Evolutionary conservation across 495 filamentous ascomycete species (phyloP), one percentile per base, ranked within the genome.

Genomic region (Penicillium paxilli): DNA sequence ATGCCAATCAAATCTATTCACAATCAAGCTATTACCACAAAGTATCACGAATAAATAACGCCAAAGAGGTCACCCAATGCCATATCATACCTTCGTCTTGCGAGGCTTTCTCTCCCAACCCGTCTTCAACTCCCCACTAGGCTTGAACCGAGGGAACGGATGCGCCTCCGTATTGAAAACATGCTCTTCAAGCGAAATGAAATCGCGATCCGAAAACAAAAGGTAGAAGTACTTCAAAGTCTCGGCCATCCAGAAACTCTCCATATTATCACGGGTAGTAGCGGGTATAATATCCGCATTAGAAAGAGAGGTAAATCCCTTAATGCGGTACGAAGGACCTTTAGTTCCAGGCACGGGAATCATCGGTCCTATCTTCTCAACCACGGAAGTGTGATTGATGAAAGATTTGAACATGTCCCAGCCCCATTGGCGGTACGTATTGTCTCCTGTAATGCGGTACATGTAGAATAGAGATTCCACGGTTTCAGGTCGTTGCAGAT

Each of bases 401-500:
- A 99, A 98, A 1, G 86, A 83, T 72, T 92, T 85, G 75, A 99
- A 99, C 83, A 98, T 98, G 56, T 95, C 86, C 94, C 94, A 99
- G 7, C 95, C 94, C 94, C 94, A 98, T 55, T 96, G 82, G 12
- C 94, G 83, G 69, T 99, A 99, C 57, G 83, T 90, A 22, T 81
- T 77, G 52, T 99, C 92, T 24, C 90, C 92, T 16, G 94, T 99
- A 66, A 99, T 93, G 48, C 94, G 86, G 87, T 93, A 99, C 92
- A 99, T 95, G 72, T 98, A 94, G 69, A 98, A 91, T 44, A 99
- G 76, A 49, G 88, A 92, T 70, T 98, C 94, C 38, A 97, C 84
- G 0, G 94, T 96, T 70, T 98, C 95, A 5, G 94, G 94, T 22
- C 94, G 83, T 74, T 96, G 94, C n/a, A 98, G 77, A 65, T 99